Conservation (phyloP, 2,329 filamentous ascomycete species). For the Cladorrhinum sp. region DNA sequence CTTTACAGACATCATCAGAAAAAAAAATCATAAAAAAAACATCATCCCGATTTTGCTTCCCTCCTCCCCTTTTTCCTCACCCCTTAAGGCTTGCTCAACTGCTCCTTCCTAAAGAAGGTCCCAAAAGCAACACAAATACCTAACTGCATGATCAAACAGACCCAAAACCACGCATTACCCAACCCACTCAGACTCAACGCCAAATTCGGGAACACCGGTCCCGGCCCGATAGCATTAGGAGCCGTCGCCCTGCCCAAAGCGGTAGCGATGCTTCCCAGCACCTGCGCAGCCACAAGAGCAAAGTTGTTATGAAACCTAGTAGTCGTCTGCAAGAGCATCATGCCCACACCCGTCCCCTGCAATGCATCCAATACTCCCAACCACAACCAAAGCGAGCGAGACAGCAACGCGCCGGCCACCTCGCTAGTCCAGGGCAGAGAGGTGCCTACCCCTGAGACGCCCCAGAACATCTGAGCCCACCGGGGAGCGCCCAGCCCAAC, state of each 20-base stretch:
- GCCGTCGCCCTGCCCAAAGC: conserved; percentile 58
- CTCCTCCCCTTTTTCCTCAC: too few species aligned
- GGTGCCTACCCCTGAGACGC: conserved; percentile 54
- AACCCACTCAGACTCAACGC: conserved; percentile 45
- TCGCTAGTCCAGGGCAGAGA: conserved; percentile 59
- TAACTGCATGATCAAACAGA: conserved; percentile 55
- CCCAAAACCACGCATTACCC: conserved; percentile 56
- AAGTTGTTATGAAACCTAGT: conserved; percentile 63
- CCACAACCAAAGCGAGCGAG: conserved; percentile 62
- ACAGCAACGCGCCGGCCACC: conserved; percentile 52
- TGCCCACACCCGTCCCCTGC: conserved; percentile 63
- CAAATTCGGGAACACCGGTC: conserved; percentile 60
- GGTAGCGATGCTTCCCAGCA: conserved; percentile 58
- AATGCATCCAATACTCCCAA: conserved; percentile 61
- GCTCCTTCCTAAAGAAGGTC: conserved; percentile 54
- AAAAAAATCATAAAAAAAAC: too few species aligned
- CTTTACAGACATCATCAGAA: too few species aligned
- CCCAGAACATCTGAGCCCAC: conserved; percentile 67
- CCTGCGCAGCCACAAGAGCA: conserved; percentile 57
- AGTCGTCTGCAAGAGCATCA: conserved; percentile 63
- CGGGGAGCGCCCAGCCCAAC: conserved; percentile 62
- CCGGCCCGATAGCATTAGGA: conserved; percentile 58
- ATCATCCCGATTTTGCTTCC: too few species aligned
- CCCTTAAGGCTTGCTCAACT: conserved; percentile 50
- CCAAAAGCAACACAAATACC: conserved; percentile 55